Base-by-base conservation (phyloP, 768 basidiomycete genomes). In the Collybiopsis luxurians region DNA sequence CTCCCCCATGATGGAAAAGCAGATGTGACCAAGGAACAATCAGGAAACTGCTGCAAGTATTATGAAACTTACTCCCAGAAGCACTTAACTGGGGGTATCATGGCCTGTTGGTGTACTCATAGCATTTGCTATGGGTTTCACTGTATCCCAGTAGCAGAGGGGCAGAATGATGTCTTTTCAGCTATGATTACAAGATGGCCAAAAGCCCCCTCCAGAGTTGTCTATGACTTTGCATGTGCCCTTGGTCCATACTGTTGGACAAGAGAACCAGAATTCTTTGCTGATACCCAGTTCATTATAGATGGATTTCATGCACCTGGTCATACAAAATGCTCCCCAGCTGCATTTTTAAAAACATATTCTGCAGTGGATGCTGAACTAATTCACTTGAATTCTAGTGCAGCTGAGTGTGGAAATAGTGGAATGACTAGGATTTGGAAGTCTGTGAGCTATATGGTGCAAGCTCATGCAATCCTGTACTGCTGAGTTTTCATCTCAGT, bases 161-260 rank as follows among this genome's bases (percentile, higher is more conserved):
- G 67, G 1, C 62, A 60, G n/a, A 64, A 68, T 44, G 64, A 66
- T 56, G 65, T 68, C 2, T 68, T 68, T 58, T 66, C 64, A 12
- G 64, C 64, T 6, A 30, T 70, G 17, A 57, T 65, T 10, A 68
- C 66, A 23, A 62, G 61, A 17, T 75, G 70, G 69, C 55, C 52
- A 13, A 66, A 31, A 9, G 61, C 70, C 2, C 72, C 72, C 2
- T 61, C 63, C 49, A 34, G 61, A 15, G 60, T 72, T 5, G 57
- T 73, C 15, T 71, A 73, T 47, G 69, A 72, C 56, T 71, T 70
- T 52, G 69, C 70, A 47, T 73, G 70, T 60, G 64, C 61, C 11
- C 59, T 66, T 2, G 63, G 59, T 1, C 58, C 64, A 17, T 66
- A 66, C 39, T 64, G 54, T 34, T 28, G 60, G 38, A 31, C 58